These are phyloP conservation scores for Beauveria pseudobassiana DNA, from an alignment of 2,329 filamentous ascomycete genomes.

Conservation along the genomic window DNA sequence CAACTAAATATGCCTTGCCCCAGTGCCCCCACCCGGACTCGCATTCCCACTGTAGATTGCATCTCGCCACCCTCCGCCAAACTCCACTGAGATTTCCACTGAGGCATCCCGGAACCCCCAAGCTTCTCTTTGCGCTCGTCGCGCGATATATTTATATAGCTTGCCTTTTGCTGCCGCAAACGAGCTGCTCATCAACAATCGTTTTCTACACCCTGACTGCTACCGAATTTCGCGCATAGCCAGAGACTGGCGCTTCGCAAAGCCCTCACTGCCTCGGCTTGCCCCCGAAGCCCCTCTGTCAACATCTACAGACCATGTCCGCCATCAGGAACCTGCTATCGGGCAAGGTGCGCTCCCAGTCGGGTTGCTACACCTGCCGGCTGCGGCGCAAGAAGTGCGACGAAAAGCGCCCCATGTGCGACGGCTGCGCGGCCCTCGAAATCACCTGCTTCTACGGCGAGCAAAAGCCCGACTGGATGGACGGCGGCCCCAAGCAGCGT, in stretches of 20 bases:
- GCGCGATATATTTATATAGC: neutral
- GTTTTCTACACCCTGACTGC: too few species aligned
- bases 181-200: neutral
- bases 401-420: constrained; percentile 44
- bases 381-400: constrained; percentile 56
- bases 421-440: constrained; percentile 42
- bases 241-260: neutral
- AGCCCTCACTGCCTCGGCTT: neutral
- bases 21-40: too few species aligned
- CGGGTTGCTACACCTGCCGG: constrained; percentile 54
- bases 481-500: constrained; percentile 40
- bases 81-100: neutral
- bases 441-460: constrained; percentile 49
- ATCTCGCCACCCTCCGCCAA: neutral
- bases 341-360: constrained; percentile 31
- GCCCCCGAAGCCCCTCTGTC: neutral
- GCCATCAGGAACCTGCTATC: constrained; percentile 17
- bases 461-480: constrained; percentile 52
- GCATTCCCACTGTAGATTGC: too few species aligned
- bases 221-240: too few species aligned
- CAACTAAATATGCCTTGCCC: too few species aligned
- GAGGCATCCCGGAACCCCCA: neutral
- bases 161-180: neutral
- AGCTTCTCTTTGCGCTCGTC: neutral
- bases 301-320: constrained; percentile 14